A percentile compares a stretch with the other conserved stretches of the same genome.
phyloP scores from a whole-genome alignment of 768 basidiomycete genomes.

The Lactifluus hygrophoroides region DNA sequence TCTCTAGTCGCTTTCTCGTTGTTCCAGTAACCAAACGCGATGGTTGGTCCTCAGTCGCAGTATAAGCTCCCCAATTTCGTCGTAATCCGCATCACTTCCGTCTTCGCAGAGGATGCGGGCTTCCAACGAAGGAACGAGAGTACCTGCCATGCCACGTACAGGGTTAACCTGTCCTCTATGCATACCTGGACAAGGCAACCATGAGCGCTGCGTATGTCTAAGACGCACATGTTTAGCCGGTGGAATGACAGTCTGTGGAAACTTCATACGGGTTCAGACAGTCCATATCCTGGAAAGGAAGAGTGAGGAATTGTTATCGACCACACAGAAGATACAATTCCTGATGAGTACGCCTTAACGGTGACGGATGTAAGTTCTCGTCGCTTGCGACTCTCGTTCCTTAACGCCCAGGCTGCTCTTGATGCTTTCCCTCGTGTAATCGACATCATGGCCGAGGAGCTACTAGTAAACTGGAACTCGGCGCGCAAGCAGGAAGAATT shows the following conservation, averaged over 20 bases:
- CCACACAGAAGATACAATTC: constrained; percentile 34
- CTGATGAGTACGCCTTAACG: constrained; percentile 88
- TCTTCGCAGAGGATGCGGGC: constrained; percentile 54
- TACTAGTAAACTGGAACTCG: constrained; percentile 69
- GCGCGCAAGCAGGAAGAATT: constrained; percentile 53
- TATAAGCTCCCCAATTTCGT: constrained; percentile 62
- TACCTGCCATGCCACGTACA: constrained; percentile 41
- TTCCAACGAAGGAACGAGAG: constrained; percentile 56
- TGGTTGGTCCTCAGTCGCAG: constrained; percentile 43
- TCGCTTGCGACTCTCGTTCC: constrained; percentile 87
- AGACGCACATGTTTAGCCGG: neutral
- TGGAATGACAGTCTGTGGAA: neutral
- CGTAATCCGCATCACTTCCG: constrained; percentile 41
- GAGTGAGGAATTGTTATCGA: neutral
- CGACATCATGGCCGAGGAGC: constrained; percentile 84
- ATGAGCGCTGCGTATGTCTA: constrained; percentile 15
- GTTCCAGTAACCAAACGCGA: constrained; percentile 65
- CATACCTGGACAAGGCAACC: constrained; percentile 9
- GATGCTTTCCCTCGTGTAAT: constrained; percentile 80
- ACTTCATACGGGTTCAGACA: constrained; percentile 14
- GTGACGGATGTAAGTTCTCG: constrained; percentile 90
- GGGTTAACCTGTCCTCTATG: constrained; percentile 8
- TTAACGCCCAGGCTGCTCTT: constrained; percentile 81
- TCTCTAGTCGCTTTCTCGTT: constrained; percentile 57
- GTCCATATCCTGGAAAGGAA: constrained; percentile 3